Evolutionary conservation across 805 yeast genomes (phyloP).

Genomic region (Kazachstania martiniae): DNA sequence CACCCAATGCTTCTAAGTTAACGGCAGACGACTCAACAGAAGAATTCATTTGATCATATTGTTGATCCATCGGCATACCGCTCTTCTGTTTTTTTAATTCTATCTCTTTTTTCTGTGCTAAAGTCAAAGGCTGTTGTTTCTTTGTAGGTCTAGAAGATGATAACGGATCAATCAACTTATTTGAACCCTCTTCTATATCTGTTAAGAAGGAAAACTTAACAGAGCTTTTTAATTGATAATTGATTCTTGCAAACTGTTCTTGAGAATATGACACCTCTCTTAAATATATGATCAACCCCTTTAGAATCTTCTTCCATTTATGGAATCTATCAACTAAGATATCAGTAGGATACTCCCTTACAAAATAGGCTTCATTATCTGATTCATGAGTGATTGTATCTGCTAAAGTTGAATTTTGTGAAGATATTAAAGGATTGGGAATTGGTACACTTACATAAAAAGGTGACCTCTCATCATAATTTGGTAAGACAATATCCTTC

Average conservation of each 20-base stretch:
- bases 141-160: slow-evolving; percentile 12
- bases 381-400: slow-evolving; percentile 7
- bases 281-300: slow-evolving; percentile 58
- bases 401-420: too few species aligned
- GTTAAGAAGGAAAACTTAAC: slow-evolving; percentile 34
- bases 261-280: slow-evolving; percentile 69
- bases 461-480: slow-evolving; percentile 24
- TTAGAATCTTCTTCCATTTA: slow-evolving; percentile 71
- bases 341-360: slow-evolving; percentile 57
- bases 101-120: neutral
- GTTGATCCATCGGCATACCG: neutral
- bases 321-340: slow-evolving; percentile 66
- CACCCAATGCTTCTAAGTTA: too few species aligned
- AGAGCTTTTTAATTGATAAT: slow-evolving; percentile 63
- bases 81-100: slow-evolving; percentile 1
- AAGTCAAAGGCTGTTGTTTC: slow-evolving; percentile 18
- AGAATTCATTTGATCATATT: too few species aligned
- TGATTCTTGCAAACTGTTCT: slow-evolving; percentile 61
- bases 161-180: slow-evolving; percentile 38
- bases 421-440: slow-evolving; percentile 22
- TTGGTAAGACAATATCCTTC: slow-evolving; percentile 14
- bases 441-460: slow-evolving; percentile 26
- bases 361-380: slow-evolving; percentile 14
- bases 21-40: neutral
- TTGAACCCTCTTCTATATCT: slow-evolving; percentile 24